A percentile compares a stretch with the other conserved stretches of the same genome.
Evolutionary conservation across 2,329 filamentous ascomycete species (phyloP).

Genomic region (Nemania sp.): DNA sequence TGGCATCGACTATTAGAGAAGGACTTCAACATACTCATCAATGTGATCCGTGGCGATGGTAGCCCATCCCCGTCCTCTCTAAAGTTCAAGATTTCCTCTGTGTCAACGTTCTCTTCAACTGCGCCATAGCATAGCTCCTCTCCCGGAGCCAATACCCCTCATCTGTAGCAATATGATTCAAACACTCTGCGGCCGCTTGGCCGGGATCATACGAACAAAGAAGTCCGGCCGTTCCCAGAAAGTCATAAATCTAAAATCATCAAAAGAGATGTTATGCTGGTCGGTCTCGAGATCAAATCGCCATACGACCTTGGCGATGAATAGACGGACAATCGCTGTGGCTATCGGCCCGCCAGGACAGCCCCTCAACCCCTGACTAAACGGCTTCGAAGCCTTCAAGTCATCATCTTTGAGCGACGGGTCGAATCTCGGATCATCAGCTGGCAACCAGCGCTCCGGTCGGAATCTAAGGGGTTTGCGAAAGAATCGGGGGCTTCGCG

Average conservation of each 20-base stretch:
- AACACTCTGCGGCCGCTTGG: background rate
- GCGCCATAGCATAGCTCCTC: background rate
- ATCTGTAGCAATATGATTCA: background rate
- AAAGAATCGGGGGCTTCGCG: conserved; percentile 21
- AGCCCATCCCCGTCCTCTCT: too few relatives aligned
- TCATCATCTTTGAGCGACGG: conserved; percentile 11
- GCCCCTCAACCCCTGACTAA: conserved; percentile 22
- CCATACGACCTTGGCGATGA: conserved; percentile 17
- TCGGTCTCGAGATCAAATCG: conserved; percentile 12
- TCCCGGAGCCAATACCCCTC: background rate
- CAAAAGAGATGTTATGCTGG: conserved; percentile 14
- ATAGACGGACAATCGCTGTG: conserved; percentile 1
- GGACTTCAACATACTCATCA: too few relatives aligned
- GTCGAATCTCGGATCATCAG: conserved; percentile 22
- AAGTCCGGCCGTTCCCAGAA: conserved; percentile 19
- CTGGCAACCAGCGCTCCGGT: conserved; percentile 25
- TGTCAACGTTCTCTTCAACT: background rate
- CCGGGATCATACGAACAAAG: conserved; percentile 4
- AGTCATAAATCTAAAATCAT: conserved; percentile 20
- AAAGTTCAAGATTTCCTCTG: too few relatives aligned
- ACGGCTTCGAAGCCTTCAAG: conserved; percentile 19
- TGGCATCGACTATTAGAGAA: too few relatives aligned
- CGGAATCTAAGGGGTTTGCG: conserved; percentile 14
- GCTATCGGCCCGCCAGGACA: conserved; percentile 19
- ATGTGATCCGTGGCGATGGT: too few relatives aligned